A percentile compares a stretch with the other conserved stretches of the same genome.
phyloP scores from a whole-genome alignment of 805 yeast genomes.

The Pichia kluyveri region DNA sequence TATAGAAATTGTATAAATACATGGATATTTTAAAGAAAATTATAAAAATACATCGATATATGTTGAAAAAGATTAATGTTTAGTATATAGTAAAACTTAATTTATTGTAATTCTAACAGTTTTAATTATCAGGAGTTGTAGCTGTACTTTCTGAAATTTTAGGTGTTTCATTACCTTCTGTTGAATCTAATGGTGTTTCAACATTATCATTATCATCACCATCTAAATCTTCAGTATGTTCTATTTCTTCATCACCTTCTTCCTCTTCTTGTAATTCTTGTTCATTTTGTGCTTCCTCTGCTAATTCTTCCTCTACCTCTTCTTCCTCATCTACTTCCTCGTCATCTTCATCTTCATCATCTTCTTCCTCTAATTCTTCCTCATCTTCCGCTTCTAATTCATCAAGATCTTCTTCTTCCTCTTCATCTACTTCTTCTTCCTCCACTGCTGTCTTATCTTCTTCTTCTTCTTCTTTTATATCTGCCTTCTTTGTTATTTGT shows the following conservation, averaged over 20 bases:
- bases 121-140: not conserved
- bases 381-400: conserved; percentile 16
- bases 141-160: conserved; percentile 3
- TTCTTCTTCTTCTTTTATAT: conserved; percentile 26
- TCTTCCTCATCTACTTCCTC: conserved; percentile 2
- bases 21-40: not conserved
- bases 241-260: conserved; percentile 11
- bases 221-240: not conserved
- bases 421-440: conserved; percentile 15
- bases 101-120: not conserved
- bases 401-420: conserved; percentile 23
- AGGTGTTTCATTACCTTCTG: conserved; percentile 3
- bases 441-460: conserved; percentile 21
- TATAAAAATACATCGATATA: not conserved
- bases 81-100: too few relatives aligned
- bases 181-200: not conserved
- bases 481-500: conserved; percentile 31
- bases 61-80: not conserved
- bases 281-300: conserved; percentile 11
- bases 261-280: conserved; percentile 14
- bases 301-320: not conserved
- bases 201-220: not conserved
- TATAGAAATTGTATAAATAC: not conserved
- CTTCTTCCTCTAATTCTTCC: conserved; percentile 12
- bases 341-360: conserved; percentile 14